phyloP scores from a whole-genome alignment of 2,329 filamentous ascomycete genomes.

The Venturia oleaginea region DNA sequence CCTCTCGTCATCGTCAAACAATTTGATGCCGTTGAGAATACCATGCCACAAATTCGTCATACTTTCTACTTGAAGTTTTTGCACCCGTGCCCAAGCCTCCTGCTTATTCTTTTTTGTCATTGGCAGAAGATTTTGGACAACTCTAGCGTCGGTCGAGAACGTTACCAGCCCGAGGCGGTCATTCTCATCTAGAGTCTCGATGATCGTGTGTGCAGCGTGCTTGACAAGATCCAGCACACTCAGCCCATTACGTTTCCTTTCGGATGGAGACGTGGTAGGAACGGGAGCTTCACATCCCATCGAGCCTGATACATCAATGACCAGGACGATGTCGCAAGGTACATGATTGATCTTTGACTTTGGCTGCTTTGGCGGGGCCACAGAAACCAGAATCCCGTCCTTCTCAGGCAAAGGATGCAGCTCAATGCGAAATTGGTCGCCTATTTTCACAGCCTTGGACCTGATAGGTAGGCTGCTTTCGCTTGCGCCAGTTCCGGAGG shows the following conservation, averaged over 20 bases:
- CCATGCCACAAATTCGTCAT: constrained; percentile 52
- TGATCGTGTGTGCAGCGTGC: constrained; percentile 49
- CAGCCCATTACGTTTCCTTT: constrained; percentile 40
- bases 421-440: constrained; percentile 2
- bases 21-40: constrained; percentile 38
- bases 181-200: constrained; percentile 45
- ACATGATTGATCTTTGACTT: constrained; percentile 23
- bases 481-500: not conserved
- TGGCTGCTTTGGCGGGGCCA: constrained; percentile 34
- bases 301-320: constrained; percentile 52
- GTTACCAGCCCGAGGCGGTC: constrained; percentile 52
- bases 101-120: constrained; percentile 43
- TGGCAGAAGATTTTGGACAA: constrained; percentile 37
- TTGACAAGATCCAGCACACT: constrained; percentile 51
- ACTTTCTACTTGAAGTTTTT: constrained; percentile 29
- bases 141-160: constrained; percentile 36
- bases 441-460: not conserved
- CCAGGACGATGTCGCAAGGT: constrained; percentile 52
- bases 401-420: constrained; percentile 15
- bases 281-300: constrained; percentile 43
- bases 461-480: not conserved
- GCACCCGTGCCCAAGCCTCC: constrained; percentile 34
- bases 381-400: constrained; percentile 38
- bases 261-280: constrained; percentile 26
- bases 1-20: constrained; percentile 32